A percentile compares a stretch with the other conserved stretches of the same genome.
phyloP scores from a whole-genome alignment of 768 basidiomycete genomes.

The Termitomyces sp. region DNA sequence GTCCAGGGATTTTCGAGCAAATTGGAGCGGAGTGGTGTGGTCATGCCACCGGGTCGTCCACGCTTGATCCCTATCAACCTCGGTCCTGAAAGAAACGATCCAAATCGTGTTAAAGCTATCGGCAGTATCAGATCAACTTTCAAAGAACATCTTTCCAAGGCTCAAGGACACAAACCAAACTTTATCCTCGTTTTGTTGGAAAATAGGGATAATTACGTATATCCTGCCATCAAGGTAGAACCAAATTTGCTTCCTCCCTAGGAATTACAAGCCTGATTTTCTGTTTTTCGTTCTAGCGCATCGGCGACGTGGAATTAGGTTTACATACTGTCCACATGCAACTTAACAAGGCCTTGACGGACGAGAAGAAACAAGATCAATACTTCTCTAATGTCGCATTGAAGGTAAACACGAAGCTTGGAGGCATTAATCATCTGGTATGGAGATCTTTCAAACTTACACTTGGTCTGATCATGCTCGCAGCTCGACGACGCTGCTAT shows the following conservation, averaged over 20 bases:
- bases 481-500: constrained; percentile 52
- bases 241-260: not conserved
- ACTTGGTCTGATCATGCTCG: constrained; percentile 1
- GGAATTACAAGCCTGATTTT: not conserved
- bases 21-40: constrained; percentile 56
- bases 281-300: constrained; percentile 30
- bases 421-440: constrained; percentile 70
- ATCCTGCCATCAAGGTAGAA: constrained; percentile 68
- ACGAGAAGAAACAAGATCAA: constrained; percentile 60
- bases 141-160: constrained; percentile 19
- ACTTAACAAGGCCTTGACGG: constrained; percentile 51
- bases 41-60: constrained; percentile 31
- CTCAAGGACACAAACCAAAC: constrained; percentile 35
- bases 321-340: constrained; percentile 75
- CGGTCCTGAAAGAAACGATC: constrained; percentile 19
- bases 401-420: constrained; percentile 81
- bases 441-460: not conserved
- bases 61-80: constrained; percentile 30
- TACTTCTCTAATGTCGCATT: constrained; percentile 81
- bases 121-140: constrained; percentile 37
- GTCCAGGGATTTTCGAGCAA: constrained; percentile 52
- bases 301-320: constrained; percentile 71
- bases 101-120: constrained; percentile 33
- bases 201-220: constrained; percentile 65
- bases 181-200: constrained; percentile 72